Evolutionary conservation across 257 asterid genomes (phyloP).

Genomic region (Striga asiatica): DNA sequence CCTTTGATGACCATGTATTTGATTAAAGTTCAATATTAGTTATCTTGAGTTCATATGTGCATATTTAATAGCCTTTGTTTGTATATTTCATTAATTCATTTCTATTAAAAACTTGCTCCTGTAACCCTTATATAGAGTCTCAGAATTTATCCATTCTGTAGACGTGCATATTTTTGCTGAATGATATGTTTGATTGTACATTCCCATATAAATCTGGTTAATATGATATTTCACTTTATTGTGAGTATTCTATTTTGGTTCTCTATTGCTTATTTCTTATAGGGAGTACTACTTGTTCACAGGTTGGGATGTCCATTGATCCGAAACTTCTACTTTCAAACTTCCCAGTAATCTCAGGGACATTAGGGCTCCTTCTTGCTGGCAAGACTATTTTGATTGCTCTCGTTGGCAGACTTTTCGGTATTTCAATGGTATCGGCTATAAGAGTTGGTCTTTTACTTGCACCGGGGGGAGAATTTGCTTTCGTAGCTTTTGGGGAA

Average conservation of each 20-base stretch:
- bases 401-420: constrained; percentile 75
- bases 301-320: constrained; percentile 99
- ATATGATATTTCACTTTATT: constrained; percentile 10
- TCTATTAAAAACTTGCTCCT: not conserved
- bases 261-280: not conserved
- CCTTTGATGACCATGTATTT: not conserved
- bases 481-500: constrained; percentile 98
- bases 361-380: constrained; percentile 71
- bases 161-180: constrained; percentile 1
- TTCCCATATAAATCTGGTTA: not conserved
- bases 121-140: constrained; percentile 8
- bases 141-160: not conserved
- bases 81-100: not conserved
- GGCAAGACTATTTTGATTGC: constrained; percentile 89
- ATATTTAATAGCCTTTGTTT: not conserved
- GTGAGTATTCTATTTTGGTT: not conserved
- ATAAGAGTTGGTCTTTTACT: constrained; percentile 95
- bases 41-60: not conserved
- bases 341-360: constrained; percentile 79
- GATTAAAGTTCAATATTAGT: not conserved
- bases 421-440: constrained; percentile 80
- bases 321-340: constrained; percentile 92
- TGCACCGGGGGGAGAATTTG: constrained; percentile 99
- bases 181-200: not conserved
- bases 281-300: constrained; percentile 19